A percentile compares a stretch with the other conserved stretches of the same genome.
phyloP scores from a whole-genome alignment of 257 asterid genomes.

The Gentiana dahurica region DNA sequence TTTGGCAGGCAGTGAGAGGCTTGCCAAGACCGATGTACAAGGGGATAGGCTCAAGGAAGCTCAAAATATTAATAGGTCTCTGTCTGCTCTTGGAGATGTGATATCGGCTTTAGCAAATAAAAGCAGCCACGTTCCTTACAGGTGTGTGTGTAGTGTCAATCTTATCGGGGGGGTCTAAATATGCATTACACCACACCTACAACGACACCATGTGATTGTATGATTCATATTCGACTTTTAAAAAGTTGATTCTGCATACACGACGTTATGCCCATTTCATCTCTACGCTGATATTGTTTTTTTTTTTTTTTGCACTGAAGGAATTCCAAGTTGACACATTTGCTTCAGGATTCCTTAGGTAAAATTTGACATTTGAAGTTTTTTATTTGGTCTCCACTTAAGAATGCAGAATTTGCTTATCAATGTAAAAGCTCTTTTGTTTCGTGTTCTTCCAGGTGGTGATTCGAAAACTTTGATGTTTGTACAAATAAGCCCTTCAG shows the following conservation, averaged over 20 bases:
- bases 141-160: slow-evolving; percentile 23
- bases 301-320: slow-evolving; percentile 17
- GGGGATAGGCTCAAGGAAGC: slow-evolving; percentile 99
- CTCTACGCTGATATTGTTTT: background rate
- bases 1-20: slow-evolving; percentile 99
- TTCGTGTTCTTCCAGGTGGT: slow-evolving; percentile 47
- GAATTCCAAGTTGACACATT: slow-evolving; percentile 92
- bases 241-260: background rate
- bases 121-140: slow-evolving; percentile 94
- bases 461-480: slow-evolving; percentile 94
- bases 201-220: too few species aligned
- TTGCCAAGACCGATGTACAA: slow-evolving; percentile 89
- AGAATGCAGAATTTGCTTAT: background rate
- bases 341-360: slow-evolving; percentile 96
- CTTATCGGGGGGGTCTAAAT: too few species aligned
- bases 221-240: background rate
- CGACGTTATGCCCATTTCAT: too few species aligned
- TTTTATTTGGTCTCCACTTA: background rate
- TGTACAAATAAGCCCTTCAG: slow-evolving; percentile 98
- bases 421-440: background rate
- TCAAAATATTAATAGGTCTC: slow-evolving; percentile 91
- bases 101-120: slow-evolving; percentile 91
- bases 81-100: slow-evolving; percentile 98
- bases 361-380: background rate
- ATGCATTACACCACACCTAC: too few species aligned